Evolutionary conservation across 2,329 filamentous ascomycete species (phyloP), one percentile per base, ranked within the genome.

Genomic region (Beauveria bassiana): DNA sequence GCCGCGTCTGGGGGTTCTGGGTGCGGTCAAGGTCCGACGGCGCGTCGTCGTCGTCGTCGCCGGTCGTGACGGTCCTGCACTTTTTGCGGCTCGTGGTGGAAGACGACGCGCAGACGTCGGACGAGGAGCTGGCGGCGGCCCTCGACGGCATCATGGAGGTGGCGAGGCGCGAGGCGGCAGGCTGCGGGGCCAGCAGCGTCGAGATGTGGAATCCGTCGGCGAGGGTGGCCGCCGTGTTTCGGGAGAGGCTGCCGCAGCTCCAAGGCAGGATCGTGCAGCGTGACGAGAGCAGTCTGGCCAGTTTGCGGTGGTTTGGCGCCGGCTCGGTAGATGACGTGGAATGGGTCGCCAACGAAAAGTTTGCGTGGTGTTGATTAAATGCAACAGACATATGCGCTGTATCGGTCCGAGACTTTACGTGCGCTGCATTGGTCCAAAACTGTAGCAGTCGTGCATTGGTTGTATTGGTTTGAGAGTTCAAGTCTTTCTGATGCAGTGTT

Each of bases 131-230:
- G 51, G 72, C 73, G 0, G 73, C 77, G 18, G 80, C 82, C 0
- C 76, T 96, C 63, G 78, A 80, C 43, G 82, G 83, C 3, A 80
- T 96, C 28, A 71, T 96, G 50, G 73, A 76, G 47, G 77, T 86
- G 50, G 92, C 91, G 5, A 85, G 88, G 68, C 74, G 75, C 9
- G 86, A 96, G 73, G 93, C 93, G 1, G 74, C 78, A 3, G 78
- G 84, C 61, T 96, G 90, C 88, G 77, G 82, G 50, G 85, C 91
- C 75, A 78, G 80, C 46, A 80, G 84, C 51, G 84, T 96, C 3
- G 83, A 92, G 71, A 78, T 93, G 57, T 98, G 93, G 93, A 96
- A 95, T 70, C 92, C 93, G 0, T 82, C 81, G 4, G 76, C 82
- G 7, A 68, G 80, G 64, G 71, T 86, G 28, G 71, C 71, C 70